Conservation (phyloP, 371 early-diverging fungal species). For the Funneliformis caledonium region DNA sequence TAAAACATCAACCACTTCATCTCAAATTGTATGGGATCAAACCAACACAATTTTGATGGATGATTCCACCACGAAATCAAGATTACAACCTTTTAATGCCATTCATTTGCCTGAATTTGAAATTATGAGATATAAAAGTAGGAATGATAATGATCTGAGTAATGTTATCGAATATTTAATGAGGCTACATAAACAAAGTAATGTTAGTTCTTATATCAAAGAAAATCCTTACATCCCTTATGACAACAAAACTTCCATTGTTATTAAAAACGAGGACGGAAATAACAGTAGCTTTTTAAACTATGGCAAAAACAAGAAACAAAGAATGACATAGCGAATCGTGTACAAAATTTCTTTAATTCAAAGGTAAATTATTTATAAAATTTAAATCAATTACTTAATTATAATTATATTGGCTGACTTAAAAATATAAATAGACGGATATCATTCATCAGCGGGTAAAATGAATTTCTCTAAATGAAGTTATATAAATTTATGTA, state of each 20-base stretch:
- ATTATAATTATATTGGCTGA: too few species aligned
- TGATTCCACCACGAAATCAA: conserved; percentile 67
- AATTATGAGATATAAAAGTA: conserved; percentile 35
- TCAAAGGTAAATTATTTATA: too few species aligned
- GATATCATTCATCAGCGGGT: too few species aligned
- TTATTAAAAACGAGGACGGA: neutral
- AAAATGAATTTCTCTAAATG: too few species aligned
- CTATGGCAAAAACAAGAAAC: too few species aligned
- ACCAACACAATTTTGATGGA: conserved; percentile 74
- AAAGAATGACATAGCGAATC: too few species aligned
- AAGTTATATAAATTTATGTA: too few species aligned
- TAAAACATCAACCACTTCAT: neutral
- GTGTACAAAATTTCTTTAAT: too few species aligned
- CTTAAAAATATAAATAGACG: too few species aligned
- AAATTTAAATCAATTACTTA: too few species aligned
- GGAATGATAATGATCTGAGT: conserved; percentile 56
- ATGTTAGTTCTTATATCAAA: conserved; percentile 61
- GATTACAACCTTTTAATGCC: conserved; percentile 66
- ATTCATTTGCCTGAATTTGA: conserved; percentile 56
- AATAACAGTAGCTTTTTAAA: too few species aligned
- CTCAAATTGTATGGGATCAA: conserved; percentile 53
- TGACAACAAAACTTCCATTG: neutral
- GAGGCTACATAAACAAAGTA: conserved; percentile 49
- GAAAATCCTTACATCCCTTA: conserved; percentile 49
- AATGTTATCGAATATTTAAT: conserved; percentile 57